A percentile compares a stretch with the other conserved stretches of the same genome.
Evolutionary conservation across 2,329 filamentous ascomycete species (phyloP).

Genomic region (Rhynchosporium graminicola): DNA sequence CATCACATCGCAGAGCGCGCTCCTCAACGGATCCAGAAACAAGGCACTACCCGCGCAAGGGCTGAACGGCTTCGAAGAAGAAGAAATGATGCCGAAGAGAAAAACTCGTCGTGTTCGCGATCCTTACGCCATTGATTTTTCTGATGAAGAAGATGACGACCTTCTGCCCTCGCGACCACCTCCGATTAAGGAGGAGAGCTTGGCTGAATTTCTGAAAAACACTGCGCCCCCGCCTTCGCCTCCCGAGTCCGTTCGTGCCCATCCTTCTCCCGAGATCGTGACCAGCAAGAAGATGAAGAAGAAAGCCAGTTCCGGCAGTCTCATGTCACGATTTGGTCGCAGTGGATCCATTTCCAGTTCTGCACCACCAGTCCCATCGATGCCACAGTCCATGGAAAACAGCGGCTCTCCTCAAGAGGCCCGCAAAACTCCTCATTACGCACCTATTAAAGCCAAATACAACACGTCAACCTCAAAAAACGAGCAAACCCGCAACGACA

Average conservation of each 20-base stretch:
- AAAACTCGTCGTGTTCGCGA: conserved; percentile 80
- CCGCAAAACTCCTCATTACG: conserved; percentile 38
- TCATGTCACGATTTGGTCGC: conserved; percentile 60
- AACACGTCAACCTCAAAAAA: conserved; percentile 57
- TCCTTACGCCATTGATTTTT: conserved; percentile 88
- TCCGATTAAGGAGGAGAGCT: conserved; percentile 57
- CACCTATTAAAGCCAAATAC: conserved; percentile 44
- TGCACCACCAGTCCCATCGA: conserved; percentile 42
- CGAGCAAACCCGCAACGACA: conserved; percentile 44
- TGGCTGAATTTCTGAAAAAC: conserved; percentile 73
- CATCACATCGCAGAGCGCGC: conserved; percentile 71
- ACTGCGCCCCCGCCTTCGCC: conserved; percentile 64
- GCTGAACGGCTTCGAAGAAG: conserved; percentile 33
- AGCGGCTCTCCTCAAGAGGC: conserved; percentile 13
- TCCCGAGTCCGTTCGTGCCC: conserved; percentile 42
- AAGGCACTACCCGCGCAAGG: conserved; percentile 36
- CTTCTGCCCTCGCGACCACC: conserved; percentile 25
- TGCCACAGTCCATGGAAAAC: conserved; percentile 38
- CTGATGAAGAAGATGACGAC: conserved; percentile 45
- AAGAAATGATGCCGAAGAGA: conserved; percentile 61
- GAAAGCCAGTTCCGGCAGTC: conserved; percentile 62
- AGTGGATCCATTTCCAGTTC: conserved; percentile 36
- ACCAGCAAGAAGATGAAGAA: conserved; percentile 53
- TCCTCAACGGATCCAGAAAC: conserved; percentile 51
- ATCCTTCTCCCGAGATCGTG: conserved; percentile 27